phyloP scores from a whole-genome alignment of 352 stramenopile species.

The Phytophthora palmivora region DNA sequence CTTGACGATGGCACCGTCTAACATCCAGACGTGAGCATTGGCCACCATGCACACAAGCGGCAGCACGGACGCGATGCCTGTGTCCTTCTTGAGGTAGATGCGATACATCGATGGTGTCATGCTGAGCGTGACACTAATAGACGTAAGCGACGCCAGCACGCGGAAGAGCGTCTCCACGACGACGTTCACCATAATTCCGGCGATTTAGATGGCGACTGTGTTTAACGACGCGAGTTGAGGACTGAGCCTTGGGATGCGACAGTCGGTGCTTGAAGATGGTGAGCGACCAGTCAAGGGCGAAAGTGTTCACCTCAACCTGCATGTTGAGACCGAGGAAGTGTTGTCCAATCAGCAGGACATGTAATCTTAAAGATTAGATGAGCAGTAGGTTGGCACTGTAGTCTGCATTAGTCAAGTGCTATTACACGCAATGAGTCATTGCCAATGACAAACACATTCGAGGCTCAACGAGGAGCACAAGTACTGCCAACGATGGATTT shows the following conservation, averaged over 20 bases:
- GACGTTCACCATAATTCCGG: conserved; percentile 34
- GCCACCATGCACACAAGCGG: conserved; percentile 44
- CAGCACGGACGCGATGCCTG: conserved; percentile 40
- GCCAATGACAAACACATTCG: no score
- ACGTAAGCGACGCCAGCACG: conserved; percentile 38
- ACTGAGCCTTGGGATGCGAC: conserved; percentile 16
- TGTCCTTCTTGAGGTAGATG: conserved; percentile 45
- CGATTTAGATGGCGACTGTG: neutral
- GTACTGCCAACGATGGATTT: no score
- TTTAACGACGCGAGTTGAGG: conserved; percentile 2
- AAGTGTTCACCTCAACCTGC: conserved; percentile 22
- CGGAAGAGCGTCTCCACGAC: conserved; percentile 41
- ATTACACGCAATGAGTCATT: no score
- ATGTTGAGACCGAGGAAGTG: no score
- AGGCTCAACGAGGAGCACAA: no score
- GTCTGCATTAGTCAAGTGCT: no score
- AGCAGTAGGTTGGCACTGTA: no score
- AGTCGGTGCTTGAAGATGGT: conserved; percentile 21
- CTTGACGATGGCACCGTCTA: conserved; percentile 37
- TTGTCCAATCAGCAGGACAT: no score
- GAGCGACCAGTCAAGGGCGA: conserved; percentile 17
- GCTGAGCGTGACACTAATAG: conserved; percentile 44
- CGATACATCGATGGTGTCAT: conserved; percentile 42
- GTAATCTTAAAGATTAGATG: no score
- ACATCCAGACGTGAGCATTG: conserved; percentile 47